These are phyloP conservation scores for Begonia loranthoides DNA, from an alignment of 306 rosid species.

Conservation along the genomic window DNA sequence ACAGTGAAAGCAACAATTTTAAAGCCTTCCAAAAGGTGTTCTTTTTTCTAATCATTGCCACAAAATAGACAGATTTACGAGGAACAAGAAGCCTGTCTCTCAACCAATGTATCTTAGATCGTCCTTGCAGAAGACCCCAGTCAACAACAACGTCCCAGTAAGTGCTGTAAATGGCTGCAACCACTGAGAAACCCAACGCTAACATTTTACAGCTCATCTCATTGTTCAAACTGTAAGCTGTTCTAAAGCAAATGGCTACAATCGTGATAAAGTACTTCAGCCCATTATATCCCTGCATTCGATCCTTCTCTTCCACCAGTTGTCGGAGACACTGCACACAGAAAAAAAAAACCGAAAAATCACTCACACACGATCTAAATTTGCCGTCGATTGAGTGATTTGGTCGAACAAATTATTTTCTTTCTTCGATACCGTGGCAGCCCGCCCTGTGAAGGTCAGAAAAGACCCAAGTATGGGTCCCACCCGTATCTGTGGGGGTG, in stretches of 20 bases:
- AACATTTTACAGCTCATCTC: slow-evolving; percentile 22
- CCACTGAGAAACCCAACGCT: slow-evolving; percentile 31
- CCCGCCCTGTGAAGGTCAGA: no score
- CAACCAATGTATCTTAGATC: slow-evolving; percentile 49
- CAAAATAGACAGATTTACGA: slow-evolving; percentile 33
- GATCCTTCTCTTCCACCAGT: slow-evolving; percentile 44
- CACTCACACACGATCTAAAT: no score
- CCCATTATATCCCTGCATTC: slow-evolving; percentile 47
- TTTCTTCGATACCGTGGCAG: no score
- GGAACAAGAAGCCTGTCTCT: slow-evolving; percentile 55
- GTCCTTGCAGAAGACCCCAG: slow-evolving; percentile 58
- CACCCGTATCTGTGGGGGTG: no score
- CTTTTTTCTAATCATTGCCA: slow-evolving; percentile 35
- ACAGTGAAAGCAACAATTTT: no score
- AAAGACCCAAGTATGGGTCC: no score
- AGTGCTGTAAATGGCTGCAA: slow-evolving; percentile 34
- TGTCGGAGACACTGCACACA: slow-evolving; percentile 42
- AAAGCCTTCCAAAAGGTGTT: not conserved
- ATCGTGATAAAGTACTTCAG: slow-evolving; percentile 45
- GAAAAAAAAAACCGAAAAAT: no score
- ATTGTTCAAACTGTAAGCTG: slow-evolving; percentile 20
- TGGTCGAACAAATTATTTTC: no score
- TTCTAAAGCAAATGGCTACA: slow-evolving; percentile 43
- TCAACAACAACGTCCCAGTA: slow-evolving; percentile 63
- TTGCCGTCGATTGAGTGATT: no score